A percentile compares a stretch with the other conserved stretches of the same genome.
These are phyloP conservation scores for Pochonia chlamydosporia DNA, from an alignment of 2,329 filamentous ascomycete species.

Conservation along the genomic window DNA sequence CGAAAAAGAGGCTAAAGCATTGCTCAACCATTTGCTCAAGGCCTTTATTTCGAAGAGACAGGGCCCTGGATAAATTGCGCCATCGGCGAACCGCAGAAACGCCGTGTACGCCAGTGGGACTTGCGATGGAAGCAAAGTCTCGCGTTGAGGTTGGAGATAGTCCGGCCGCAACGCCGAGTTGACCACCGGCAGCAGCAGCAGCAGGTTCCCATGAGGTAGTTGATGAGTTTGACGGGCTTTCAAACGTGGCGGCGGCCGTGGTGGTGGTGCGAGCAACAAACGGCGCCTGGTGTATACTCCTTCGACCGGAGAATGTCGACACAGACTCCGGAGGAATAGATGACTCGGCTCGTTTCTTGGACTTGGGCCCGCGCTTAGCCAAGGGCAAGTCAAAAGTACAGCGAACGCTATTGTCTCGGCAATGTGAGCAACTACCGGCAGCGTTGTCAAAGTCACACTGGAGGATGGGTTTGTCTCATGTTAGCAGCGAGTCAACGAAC, in stretches of 20 bases:
- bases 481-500: background rate
- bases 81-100: constrained; percentile 23
- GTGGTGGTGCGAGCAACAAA: background rate
- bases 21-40: constrained; percentile 21
- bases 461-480: background rate
- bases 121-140: constrained; percentile 11
- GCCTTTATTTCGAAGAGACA: constrained; percentile 18
- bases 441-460: constrained; percentile 22
- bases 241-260: constrained; percentile 7
- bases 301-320: constrained; percentile 9
- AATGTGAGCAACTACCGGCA: constrained; percentile 23
- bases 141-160: constrained; percentile 18
- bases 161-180: constrained; percentile 13
- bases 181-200: background rate
- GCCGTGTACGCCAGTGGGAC: constrained; percentile 1
- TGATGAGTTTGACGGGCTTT: constrained; percentile 13
- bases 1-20: constrained; percentile 35
- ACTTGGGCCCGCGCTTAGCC: constrained; percentile 32
- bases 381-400: constrained; percentile 34
- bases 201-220: constrained; percentile 17
- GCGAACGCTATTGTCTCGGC: constrained; percentile 22
- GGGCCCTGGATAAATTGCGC: constrained; percentile 17
- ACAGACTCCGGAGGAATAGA: constrained; percentile 10
- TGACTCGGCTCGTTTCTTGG: constrained; percentile 15
- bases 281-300: background rate